Conservation (phyloP, 768 basidiomycete genomes). For the Leccinellum luteum region DNA sequence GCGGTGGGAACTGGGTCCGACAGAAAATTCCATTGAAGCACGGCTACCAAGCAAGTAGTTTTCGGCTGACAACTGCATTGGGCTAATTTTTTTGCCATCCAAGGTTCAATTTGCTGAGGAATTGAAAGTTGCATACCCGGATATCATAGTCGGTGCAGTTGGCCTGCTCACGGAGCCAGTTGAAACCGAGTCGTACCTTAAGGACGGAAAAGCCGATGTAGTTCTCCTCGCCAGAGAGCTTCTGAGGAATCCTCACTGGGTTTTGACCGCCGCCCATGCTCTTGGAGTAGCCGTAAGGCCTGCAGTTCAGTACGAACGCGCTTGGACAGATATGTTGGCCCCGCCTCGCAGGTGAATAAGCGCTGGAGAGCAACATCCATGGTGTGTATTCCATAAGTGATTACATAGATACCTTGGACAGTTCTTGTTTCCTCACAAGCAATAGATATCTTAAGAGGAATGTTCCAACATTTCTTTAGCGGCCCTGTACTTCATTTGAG, state of each 20-base stretch:
- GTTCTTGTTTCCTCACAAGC: neutral
- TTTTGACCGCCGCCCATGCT: conserved; percentile 56
- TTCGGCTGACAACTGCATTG: neutral
- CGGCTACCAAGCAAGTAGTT: conserved; percentile 56
- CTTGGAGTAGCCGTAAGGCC: conserved; percentile 64
- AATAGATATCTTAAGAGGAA: conserved; percentile 9
- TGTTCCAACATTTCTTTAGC: conserved; percentile 61
- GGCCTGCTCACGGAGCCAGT: conserved; percentile 67
- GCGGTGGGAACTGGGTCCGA: conserved; percentile 62
- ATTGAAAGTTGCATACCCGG: conserved; percentile 58
- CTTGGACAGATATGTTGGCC: conserved; percentile 43
- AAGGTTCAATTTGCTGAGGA: conserved; percentile 69
- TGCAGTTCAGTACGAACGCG: conserved; percentile 71
- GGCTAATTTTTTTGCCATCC: neutral
- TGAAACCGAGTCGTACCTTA: conserved; percentile 61
- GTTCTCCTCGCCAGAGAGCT: conserved; percentile 67
- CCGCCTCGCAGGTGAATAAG: neutral
- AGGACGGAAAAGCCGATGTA: conserved; percentile 65
- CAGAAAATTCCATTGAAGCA: conserved; percentile 55
- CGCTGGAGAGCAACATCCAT: neutral
- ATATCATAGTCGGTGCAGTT: conserved; percentile 57
- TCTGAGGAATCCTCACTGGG: conserved; percentile 64
- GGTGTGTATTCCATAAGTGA: neutral
- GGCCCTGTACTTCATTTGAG: conserved; percentile 75
- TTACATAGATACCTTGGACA: conserved; percentile 3